Evolutionary conservation across 2,329 filamentous ascomycete genomes (phyloP), one percentile per base, ranked within the genome.

Genomic region (Cyphellophora attinorum): DNA sequence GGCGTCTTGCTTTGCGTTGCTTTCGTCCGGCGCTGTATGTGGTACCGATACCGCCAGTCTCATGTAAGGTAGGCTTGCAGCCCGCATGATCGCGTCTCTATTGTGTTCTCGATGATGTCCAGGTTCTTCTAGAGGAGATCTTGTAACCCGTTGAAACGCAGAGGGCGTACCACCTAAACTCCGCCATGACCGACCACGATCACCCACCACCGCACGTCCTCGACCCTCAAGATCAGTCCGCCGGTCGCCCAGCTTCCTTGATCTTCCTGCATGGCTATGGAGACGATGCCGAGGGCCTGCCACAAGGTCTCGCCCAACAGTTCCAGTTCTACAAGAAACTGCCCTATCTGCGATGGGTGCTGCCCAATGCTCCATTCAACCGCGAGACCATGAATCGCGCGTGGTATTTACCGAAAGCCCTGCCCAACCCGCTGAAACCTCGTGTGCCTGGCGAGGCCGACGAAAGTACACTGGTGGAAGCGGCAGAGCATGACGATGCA

Each of bases 241-340:
- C 41, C 14, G 41, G 39, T 19, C 44, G 44, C 11, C 35, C 46
- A 16, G 44, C 44, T 2, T 47, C 46, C 5, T 36, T 48, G 23
- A 45, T 48, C 29, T 48, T 48, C 33, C 49, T 67, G 4, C 64
- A 67, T 42, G 64, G 64, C 11, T 49, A 67, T 5, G 62, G 64
- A 11, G 65, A 69, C 38, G 61, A 61, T 34, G 64, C 62, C 11
- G 53, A 60, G 31, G 64, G 62, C 3, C 49, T 64, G 19, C 55
- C 60, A 40, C 53, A 64, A 62, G 38, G 59, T 32, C 53, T 68
- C 6, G 60, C 61, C 11, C 55, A 60, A 17, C 65, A 68, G 42
- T 69, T 70, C 44, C 65, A 68, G 39, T 47, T 58, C 25, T 62
- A 62, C 29, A 51, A 53, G 39, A 71, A 70, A 49, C 55, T 71